Evolutionary conservation across 306 rosid species (phyloP).

Genomic region (Sechiopsis laciniata): DNA sequence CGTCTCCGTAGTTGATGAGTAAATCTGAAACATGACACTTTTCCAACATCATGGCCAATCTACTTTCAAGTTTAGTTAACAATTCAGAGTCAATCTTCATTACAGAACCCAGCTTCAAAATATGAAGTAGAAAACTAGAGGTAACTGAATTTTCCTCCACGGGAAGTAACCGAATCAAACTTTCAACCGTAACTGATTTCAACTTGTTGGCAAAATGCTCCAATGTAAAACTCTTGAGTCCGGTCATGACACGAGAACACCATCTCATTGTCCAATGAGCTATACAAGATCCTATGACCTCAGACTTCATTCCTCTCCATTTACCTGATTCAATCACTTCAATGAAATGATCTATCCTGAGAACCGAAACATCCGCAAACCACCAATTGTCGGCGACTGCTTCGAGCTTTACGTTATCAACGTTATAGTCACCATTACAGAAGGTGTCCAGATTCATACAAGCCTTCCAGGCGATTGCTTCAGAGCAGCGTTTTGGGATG

Average conservation of each 20-base stretch:
- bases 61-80: conserved; percentile 39
- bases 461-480: conserved; percentile 67
- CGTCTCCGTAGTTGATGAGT: conserved; percentile 43
- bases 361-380: conserved; percentile 54
- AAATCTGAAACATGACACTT: conserved; percentile 47
- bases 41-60: conserved; percentile 54
- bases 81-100: conserved; percentile 42
- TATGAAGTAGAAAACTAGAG: conserved; percentile 60
- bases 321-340: conserved; percentile 55
- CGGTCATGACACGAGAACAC: conserved; percentile 41
- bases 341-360: conserved; percentile 67
- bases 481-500: conserved; percentile 48
- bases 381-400: conserved; percentile 45
- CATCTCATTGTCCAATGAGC: conserved; percentile 56
- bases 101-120: conserved; percentile 48
- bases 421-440: conserved; percentile 22
- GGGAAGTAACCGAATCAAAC: conserved; percentile 58
- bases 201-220: conserved; percentile 30
- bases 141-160: conserved; percentile 54
- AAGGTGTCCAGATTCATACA: conserved; percentile 36
- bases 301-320: conserved; percentile 43
- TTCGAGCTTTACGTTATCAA: conserved; percentile 22
- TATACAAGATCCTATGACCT: conserved; percentile 56
- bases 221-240: conserved; percentile 26
- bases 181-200: conserved; percentile 48